Base-by-base conservation (phyloP, 306 rosid genomes). In the Fragaria nilgerrensis region DNA sequence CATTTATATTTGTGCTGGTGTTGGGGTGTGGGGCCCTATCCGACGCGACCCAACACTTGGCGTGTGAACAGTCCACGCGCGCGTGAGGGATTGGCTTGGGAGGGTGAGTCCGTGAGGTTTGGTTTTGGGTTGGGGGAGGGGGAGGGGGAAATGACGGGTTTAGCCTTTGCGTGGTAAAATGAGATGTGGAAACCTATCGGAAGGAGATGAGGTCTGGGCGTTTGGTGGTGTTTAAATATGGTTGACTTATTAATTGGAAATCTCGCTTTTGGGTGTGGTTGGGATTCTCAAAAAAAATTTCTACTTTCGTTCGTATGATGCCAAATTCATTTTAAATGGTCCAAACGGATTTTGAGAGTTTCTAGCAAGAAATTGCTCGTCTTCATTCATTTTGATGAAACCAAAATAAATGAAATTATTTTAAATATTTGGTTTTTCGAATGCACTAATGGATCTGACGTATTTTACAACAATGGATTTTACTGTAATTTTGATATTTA, bases 21-120 rank as follows among this genome's bases (percentile, higher is more conserved):
- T 43, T 59, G 36, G 49, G 43, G 1, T 65, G 39, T 1, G 37
- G 81, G 75, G 14, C 78, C 81, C 74, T 17, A 37, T 8, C 27
- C 14, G 34, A 15, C 47, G 48, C 20, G 53, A 32, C 53, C 59
- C 43, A 5, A 19, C 22, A 34, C 55, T 47, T 8, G 52, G 69
- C 68, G 13, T 17, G 36, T 25, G 69, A n/a, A 3, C 41, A 19
- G 27, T 16, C 56, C 68, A 44, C 22, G 36, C 62, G 71, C 78
- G 70, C 77, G 77, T 61, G 71, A 70, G 16, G 27, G 47, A 27
- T 63, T 62, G 20, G 43, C 1, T 14, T 6, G 43, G 68, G 68
- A 11, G 7, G 68, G 56, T 0, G 17, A n/a, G 68, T 9, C 69
- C 56, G 69, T 41, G 68, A 74, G 20, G 10, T 9, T 9, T 7